These are phyloP conservation scores for Orbilia oligospora DNA, from an alignment of 2,329 filamentous ascomycete species.

Conservation along the genomic window DNA sequence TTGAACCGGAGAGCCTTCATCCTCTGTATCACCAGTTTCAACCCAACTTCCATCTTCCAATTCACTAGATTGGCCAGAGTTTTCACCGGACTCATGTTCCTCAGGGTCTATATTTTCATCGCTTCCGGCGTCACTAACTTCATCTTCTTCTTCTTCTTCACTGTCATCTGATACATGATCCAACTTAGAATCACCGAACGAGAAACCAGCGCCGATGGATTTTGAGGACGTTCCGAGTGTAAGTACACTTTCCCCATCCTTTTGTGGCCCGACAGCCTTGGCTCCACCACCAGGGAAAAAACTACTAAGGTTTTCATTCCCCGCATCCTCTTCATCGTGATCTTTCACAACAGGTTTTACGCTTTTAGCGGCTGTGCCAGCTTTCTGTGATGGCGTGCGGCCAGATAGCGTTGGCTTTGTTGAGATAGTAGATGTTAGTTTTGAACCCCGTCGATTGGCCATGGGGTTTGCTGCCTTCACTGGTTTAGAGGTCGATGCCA, in stretches of 20 bases:
- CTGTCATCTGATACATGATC: conserved; percentile 20
- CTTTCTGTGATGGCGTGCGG: conserved; percentile 49
- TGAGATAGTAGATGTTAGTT: background rate
- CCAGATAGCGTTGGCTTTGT: conserved; percentile 20
- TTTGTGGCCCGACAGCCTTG: background rate
- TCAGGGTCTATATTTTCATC: conserved; percentile 16
- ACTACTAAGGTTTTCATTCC: background rate
- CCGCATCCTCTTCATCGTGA: background rate
- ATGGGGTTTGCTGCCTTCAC: conserved; percentile 43
- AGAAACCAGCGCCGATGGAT: background rate
- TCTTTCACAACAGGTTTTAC: background rate
- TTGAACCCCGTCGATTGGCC: conserved; percentile 29
- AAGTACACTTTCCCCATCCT: conserved; percentile 18
- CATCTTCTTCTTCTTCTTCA: conserved; percentile 29
- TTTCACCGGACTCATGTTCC: background rate
- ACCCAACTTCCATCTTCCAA: conserved; percentile 54
- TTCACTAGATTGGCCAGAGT: conserved; percentile 52
- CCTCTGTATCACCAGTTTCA: conserved; percentile 44
- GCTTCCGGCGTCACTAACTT: conserved; percentile 24
- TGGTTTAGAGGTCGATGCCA: background rate
- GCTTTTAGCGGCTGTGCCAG: conserved; percentile 36
- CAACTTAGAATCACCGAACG: conserved; percentile 2
- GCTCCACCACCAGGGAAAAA: conserved; percentile 24
- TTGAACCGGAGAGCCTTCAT: conserved; percentile 45
- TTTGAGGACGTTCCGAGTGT: background rate